phyloP scores from a whole-genome alignment of 2,329 filamentous ascomycete genomes.

The Pseudogymnoascus sp. region DNA sequence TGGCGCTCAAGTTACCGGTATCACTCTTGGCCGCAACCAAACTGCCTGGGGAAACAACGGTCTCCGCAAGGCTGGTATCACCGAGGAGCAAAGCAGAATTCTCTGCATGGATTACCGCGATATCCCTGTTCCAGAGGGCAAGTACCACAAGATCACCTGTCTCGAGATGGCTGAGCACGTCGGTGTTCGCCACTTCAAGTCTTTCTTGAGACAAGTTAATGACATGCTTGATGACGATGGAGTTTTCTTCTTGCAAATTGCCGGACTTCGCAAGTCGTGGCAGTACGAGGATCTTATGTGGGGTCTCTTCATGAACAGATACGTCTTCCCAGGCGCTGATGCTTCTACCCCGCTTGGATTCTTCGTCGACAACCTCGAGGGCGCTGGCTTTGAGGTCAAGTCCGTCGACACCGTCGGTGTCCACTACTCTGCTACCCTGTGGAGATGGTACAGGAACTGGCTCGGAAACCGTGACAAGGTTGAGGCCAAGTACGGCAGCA shows the following conservation, averaged over 20 bases:
- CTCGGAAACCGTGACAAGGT: conserved; percentile 89
- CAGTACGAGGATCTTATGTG: conserved; percentile 97
- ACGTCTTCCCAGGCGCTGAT: conserved; percentile 95
- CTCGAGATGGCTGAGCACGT: conserved; percentile 99
- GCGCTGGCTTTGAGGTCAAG: conserved; percentile 86
- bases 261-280: conserved; percentile 89
- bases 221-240: conserved; percentile 97
- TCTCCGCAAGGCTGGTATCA: conserved; percentile 72
- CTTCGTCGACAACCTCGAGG: conserved; percentile 79
- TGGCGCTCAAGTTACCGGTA: conserved; percentile 72
- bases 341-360: conserved; percentile 88
- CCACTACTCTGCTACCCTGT: conserved; percentile 93
- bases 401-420: conserved; percentile 87
- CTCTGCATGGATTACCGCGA: conserved; percentile 97
- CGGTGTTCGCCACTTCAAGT: conserved; percentile 78
- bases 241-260: conserved; percentile 91
- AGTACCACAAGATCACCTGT: conserved; percentile 93
- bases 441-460: conserved; percentile 99
- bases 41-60: conserved; percentile 94
- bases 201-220: conserved; percentile 79
- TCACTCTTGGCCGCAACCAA: conserved; percentile 93
- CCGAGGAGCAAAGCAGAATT: conserved; percentile 84
- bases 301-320: conserved; percentile 99
- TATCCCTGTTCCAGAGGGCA: conserved; percentile 69
- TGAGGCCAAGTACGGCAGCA: conserved; percentile 85